Percentiles rank a stretch among this genome's conserved stretches.
phyloP scores from a whole-genome alignment of 176 grass and related monocot genomes.

The Miscanthus lutarioriparius region DNA sequence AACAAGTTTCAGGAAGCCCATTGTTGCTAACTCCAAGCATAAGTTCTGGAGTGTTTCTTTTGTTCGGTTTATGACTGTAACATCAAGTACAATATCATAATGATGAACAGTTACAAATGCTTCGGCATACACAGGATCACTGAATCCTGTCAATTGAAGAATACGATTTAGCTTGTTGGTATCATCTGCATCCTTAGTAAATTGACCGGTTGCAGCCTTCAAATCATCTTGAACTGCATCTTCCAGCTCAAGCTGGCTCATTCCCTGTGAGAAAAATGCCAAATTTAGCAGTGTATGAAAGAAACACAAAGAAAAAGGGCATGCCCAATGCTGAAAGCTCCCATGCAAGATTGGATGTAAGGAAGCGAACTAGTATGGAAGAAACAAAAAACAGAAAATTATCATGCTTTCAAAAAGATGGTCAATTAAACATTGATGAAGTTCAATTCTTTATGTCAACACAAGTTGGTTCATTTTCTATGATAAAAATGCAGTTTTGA shows the following conservation, averaged over 20 bases:
- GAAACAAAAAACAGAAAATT: neutral
- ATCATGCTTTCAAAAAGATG: neutral
- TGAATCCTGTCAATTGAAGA: constrained; percentile 69
- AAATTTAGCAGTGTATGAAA: constrained; percentile 7
- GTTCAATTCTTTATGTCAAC: neutral
- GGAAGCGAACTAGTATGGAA: neutral
- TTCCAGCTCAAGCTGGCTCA: constrained; percentile 75
- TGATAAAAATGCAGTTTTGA: constrained; percentile 19
- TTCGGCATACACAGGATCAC: constrained; percentile 70
- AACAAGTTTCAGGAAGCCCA: constrained; percentile 75
- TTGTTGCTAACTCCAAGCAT: constrained; percentile 66
- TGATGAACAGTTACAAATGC: constrained; percentile 67
- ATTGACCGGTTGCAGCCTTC: constrained; percentile 65
- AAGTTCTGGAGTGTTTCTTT: constrained; percentile 72
- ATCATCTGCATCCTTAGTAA: constrained; percentile 61
- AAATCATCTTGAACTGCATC: constrained; percentile 71
- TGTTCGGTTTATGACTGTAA: constrained; percentile 65
- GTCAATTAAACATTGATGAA: neutral
- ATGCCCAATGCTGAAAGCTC: neutral
- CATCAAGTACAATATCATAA: constrained; percentile 77
- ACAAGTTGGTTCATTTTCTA: constrained; percentile 50
- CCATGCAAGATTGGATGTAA: neutral
- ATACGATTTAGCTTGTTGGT: constrained; percentile 56
- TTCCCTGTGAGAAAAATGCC: constrained; percentile 39
- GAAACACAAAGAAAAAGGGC: neutral